Percentiles rank a stretch among this genome's conserved stretches.
phyloP scores from a whole-genome alignment of 352 stramenopile species.

The Globisporangium okanoganense region DNA sequence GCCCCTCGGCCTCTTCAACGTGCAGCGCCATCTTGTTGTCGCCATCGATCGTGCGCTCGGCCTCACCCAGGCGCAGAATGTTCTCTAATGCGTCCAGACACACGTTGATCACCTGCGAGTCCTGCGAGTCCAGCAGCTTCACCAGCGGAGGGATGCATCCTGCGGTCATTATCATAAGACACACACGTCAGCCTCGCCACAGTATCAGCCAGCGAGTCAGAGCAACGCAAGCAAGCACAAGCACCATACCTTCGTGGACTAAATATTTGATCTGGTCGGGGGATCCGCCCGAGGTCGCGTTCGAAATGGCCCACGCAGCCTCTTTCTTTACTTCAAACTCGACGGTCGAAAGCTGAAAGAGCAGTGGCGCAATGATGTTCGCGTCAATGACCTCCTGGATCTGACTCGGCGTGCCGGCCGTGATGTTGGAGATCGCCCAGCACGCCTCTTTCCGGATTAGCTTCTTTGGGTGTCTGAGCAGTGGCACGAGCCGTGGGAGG shows the following conservation, averaged over 20 bases:
- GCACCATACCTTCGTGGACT: slow-evolving; percentile 85
- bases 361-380: slow-evolving; percentile 66
- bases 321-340: slow-evolving; percentile 54
- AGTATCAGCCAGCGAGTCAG: neutral
- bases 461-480: slow-evolving; percentile 80
- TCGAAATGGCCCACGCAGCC: slow-evolving; percentile 49
- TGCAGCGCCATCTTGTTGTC: slow-evolving; percentile 96
- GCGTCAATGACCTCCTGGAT: slow-evolving; percentile 78
- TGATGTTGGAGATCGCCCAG: slow-evolving; percentile 85
- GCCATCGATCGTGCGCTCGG: slow-evolving; percentile 71
- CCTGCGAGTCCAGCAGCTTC: slow-evolving; percentile 90
- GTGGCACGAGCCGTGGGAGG: slow-evolving; percentile 43
- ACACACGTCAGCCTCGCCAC: neutral
- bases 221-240: neutral
- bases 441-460: slow-evolving; percentile 81
- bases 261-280: slow-evolving; percentile 96
- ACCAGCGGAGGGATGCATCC: slow-evolving; percentile 96
- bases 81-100: slow-evolving; percentile 98
- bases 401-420: slow-evolving; percentile 59
- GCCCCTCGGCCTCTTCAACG: slow-evolving; percentile 94
- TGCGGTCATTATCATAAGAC: slow-evolving; percentile 9
- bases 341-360: slow-evolving; percentile 52
- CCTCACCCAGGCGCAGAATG: slow-evolving; percentile 83
- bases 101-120: slow-evolving; percentile 97
- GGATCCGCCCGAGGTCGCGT: slow-evolving; percentile 60